Evolutionary conservation across 352 stramenopile species (phyloP).

Genomic region (Globisporangium viniferum): DNA sequence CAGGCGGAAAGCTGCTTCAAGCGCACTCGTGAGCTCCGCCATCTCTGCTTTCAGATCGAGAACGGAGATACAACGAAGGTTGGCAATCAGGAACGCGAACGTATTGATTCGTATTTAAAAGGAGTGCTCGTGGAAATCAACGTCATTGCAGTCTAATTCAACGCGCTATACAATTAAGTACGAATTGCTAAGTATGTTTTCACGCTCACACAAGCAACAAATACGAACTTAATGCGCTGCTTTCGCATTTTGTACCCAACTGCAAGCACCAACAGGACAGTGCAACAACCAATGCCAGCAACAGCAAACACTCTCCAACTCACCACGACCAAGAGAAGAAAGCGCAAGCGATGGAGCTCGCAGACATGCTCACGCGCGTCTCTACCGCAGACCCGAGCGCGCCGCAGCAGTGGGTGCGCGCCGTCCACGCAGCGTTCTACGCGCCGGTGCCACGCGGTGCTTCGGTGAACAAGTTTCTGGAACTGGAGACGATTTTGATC

Average conservation of each 20-base stretch:
- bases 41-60: not conserved
- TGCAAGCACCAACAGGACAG: not conserved
- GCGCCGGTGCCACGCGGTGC: conserved; percentile 14
- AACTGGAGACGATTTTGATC: conserved; percentile 35
- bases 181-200: not conserved
- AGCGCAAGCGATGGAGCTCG: conserved; percentile 2
- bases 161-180: not conserved
- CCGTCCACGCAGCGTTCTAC: conserved; percentile 36
- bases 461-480: conserved; percentile 45
- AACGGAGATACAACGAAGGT: not conserved
- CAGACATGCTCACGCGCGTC: conserved; percentile 9
- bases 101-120: not conserved
- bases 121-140: not conserved
- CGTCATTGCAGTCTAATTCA: not conserved
- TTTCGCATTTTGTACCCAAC: conserved; percentile 3
- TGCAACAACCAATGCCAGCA: not conserved
- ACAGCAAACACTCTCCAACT: not conserved
- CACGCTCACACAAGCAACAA: not conserved
- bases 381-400: not conserved
- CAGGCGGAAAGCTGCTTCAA: conserved; percentile 5
- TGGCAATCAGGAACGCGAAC: not conserved
- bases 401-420: conserved; percentile 19
- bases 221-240: not conserved
- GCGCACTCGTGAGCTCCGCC: conserved; percentile 3
- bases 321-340: not conserved